Evolutionary conservation across 2,329 filamentous ascomycete genomes (phyloP).

Genomic region (Didymella exigua): DNA sequence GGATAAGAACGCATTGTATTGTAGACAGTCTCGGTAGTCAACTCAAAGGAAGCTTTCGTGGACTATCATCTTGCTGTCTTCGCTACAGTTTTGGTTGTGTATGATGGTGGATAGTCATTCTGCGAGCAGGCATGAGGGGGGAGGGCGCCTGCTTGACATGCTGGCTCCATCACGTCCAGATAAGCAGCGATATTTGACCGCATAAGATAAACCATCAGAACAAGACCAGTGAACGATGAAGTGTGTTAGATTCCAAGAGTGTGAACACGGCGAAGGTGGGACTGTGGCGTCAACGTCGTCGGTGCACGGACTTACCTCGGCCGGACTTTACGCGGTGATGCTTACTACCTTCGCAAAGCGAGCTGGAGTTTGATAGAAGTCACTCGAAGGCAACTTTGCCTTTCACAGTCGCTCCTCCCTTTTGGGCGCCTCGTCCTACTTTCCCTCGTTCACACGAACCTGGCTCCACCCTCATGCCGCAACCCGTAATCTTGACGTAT

Average conservation of each 20-base stretch:
- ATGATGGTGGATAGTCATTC: no score
- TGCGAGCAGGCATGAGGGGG: no score
- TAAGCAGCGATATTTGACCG: no score
- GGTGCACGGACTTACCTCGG: conserved; percentile 13
- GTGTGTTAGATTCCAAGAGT: background rate
- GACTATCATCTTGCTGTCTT: no score
- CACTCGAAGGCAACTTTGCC: conserved; percentile 18
- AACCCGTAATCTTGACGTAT: conserved; percentile 7
- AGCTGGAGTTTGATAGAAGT: conserved; percentile 25
- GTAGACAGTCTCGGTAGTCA: no score
- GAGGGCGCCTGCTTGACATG: no score
- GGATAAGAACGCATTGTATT: background rate
- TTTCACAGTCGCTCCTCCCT: conserved; percentile 5
- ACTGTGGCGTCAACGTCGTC: conserved; percentile 11
- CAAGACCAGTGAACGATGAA: background rate
- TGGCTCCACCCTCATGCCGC: background rate
- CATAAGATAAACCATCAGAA: no score
- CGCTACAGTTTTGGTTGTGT: no score
- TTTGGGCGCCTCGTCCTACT: background rate
- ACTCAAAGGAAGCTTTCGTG: no score
- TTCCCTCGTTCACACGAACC: background rate
- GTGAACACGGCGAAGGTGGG: background rate
- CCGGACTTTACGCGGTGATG: conserved; percentile 13
- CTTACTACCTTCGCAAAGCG: conserved; percentile 11
- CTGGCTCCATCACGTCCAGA: no score